Percentiles rank a stretch among this genome's conserved stretches.
Evolutionary conservation across 352 stramenopile species (phyloP).

Genomic region (Phytophthora tentaculata): DNA sequence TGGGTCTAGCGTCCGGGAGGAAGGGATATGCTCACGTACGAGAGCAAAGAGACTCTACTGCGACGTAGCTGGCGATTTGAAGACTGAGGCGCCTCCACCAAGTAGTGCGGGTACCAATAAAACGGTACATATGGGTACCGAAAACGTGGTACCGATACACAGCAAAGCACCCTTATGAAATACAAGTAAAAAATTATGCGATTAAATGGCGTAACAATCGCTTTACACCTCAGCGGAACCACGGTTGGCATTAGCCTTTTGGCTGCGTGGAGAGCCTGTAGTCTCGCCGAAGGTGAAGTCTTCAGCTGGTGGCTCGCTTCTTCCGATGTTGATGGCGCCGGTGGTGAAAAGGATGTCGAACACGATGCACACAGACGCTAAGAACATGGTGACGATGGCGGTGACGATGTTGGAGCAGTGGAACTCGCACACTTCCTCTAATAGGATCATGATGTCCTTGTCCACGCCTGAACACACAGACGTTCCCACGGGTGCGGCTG

Average conservation of each 20-base stretch:
- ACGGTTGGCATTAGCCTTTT: slow-evolving; percentile 41
- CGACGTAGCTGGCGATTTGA: slow-evolving; percentile 19
- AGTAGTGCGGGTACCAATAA: slow-evolving; percentile 6
- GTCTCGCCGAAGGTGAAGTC: slow-evolving; percentile 62
- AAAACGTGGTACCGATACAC: no score
- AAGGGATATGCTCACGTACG: slow-evolving; percentile 13
- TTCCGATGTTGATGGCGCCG: slow-evolving; percentile 38
- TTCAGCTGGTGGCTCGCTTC: slow-evolving; percentile 25
- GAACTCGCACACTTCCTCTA: slow-evolving; percentile 74
- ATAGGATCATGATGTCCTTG: slow-evolving; percentile 49
- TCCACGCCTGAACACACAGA: slow-evolving; percentile 59
- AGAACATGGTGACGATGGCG: slow-evolving; percentile 58
- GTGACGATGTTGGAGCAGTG: slow-evolving; percentile 65
- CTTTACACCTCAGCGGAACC: slow-evolving; percentile 41
- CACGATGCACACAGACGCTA: slow-evolving; percentile 61
- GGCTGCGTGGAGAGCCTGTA: slow-evolving; percentile 39
- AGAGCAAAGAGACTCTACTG: slow-evolving; percentile 7
- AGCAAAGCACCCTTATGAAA: no score
- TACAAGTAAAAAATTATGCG: no score
- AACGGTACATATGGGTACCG: slow-evolving; percentile 9
- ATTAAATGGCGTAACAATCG: background rate
- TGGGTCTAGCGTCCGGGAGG: slow-evolving; percentile 7
- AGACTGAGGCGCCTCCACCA: slow-evolving; percentile 35
- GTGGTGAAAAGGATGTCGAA: slow-evolving; percentile 62
- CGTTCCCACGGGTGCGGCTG: slow-evolving; percentile 56